Conservation (phyloP, 2,329 filamentous ascomycete species). For the Coniella vitis region DNA sequence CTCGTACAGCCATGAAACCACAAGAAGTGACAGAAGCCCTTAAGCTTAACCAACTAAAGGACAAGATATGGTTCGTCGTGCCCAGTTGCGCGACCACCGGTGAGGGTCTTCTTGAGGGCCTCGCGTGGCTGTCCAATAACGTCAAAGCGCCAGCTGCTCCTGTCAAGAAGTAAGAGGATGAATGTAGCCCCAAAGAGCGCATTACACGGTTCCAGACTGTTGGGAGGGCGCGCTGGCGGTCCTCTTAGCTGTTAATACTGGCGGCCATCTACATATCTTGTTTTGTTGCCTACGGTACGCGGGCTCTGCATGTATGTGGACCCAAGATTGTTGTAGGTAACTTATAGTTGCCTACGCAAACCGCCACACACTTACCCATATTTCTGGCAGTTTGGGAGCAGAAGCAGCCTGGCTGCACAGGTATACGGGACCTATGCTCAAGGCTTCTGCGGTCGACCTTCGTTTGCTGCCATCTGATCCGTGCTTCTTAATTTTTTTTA, state of each 20-base stretch:
- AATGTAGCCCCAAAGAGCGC: neutral
- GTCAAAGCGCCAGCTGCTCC: conserved; percentile 59
- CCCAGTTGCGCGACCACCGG: conserved; percentile 77
- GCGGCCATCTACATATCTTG: neutral
- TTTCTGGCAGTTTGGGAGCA: neutral
- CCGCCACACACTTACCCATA: too few species aligned
- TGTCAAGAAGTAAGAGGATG: conserved; percentile 45
- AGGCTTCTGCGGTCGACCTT: neutral
- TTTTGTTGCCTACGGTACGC: neutral
- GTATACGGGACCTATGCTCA: neutral
- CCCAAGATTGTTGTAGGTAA: too few species aligned
- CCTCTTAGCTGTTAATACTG: neutral
- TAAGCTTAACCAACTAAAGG: conserved; percentile 69
- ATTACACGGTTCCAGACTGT: neutral
- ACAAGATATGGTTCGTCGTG: conserved; percentile 80
- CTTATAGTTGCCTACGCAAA: too few species aligned
- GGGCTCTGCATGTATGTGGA: too few species aligned
- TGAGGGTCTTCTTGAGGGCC: conserved; percentile 72
- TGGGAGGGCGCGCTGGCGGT: neutral
- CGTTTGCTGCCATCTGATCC: neutral
- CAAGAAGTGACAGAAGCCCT: conserved; percentile 74
- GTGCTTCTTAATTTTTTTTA: conserved; percentile 4
- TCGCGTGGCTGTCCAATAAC: conserved; percentile 80
- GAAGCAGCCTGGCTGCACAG: neutral
- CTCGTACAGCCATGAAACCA: conserved; percentile 64